Percentiles rank a stretch among this genome's conserved stretches.
These are phyloP conservation scores for Fusarium lateritium DNA, from an alignment of 2,329 filamentous ascomycete species.

Conservation along the genomic window DNA sequence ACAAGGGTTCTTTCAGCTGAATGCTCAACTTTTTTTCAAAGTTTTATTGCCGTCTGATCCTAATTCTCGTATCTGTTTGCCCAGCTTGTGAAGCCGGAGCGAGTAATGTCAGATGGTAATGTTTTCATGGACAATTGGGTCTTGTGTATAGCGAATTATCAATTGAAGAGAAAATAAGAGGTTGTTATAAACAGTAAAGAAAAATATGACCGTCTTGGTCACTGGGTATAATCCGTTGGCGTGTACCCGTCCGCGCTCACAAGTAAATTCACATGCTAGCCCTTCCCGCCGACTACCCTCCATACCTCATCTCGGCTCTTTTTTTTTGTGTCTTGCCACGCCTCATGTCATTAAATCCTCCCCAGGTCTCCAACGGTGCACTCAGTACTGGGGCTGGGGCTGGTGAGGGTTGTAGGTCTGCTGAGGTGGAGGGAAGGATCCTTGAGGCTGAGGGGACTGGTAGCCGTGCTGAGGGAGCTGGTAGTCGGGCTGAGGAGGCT, in stretches of 20 bases:
- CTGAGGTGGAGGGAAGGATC: conserved; percentile 43
- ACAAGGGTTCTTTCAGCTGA: conserved; percentile 25
- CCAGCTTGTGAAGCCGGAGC: background rate
- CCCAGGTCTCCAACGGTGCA: background rate
- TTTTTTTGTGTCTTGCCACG: conserved; percentile 16
- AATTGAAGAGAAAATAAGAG: conserved; percentile 10
- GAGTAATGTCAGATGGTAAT: background rate
- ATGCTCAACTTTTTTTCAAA: background rate
- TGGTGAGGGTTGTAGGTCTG: conserved; percentile 48
- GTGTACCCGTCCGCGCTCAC: conserved; percentile 33
- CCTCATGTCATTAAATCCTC: background rate
- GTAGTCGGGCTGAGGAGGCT: conserved; percentile 36
- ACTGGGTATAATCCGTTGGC: conserved; percentile 47
- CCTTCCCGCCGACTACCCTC: no score
- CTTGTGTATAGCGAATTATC: background rate
- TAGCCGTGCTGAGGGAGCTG: conserved; percentile 40
- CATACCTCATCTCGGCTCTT: background rate
- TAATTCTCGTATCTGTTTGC: background rate
- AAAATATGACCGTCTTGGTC: conserved; percentile 36
- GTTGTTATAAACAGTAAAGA: conserved; percentile 1
- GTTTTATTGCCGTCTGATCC: conserved; percentile 12
- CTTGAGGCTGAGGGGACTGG: conserved; percentile 43
- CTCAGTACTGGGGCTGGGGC: conserved; percentile 44
- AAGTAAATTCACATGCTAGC: conserved; percentile 12
- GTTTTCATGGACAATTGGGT: background rate